A percentile compares a stretch with the other conserved stretches of the same genome.
Evolutionary conservation across 441 rosid genomes (phyloP).

Genomic region (Lepidium campestre): DNA sequence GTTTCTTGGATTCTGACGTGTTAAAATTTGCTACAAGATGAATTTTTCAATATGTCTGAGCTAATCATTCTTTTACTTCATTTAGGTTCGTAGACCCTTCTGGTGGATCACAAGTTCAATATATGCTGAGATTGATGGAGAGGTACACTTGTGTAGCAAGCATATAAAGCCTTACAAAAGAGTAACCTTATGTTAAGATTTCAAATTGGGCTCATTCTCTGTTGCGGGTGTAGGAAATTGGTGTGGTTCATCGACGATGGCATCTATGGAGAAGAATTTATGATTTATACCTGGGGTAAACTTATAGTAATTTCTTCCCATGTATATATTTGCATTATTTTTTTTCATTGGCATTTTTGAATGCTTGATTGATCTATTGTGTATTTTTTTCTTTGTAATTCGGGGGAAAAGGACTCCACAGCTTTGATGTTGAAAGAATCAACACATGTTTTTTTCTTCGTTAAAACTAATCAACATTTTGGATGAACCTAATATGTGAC

Average conservation of each 20-base stretch:
- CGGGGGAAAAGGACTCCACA: neutral
- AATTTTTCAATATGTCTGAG: conserved; percentile 28
- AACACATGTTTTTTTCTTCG: neutral
- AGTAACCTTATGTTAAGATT: neutral
- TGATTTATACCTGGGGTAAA: conserved; percentile 89
- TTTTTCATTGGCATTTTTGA: neutral
- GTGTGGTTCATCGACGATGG: conserved; percentile 96
- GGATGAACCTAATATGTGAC: neutral
- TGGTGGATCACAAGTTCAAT: conserved; percentile 98
- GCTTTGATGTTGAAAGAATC: neutral
- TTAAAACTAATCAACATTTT: neutral
- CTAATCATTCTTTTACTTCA: conserved; percentile 19
- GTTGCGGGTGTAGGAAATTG: conserved; percentile 57
- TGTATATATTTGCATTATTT: neutral
- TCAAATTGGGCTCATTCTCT: neutral
- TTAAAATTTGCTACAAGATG: neutral
- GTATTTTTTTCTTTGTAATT: neutral
- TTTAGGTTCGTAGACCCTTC: conserved; percentile 90
- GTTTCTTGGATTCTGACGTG: neutral
- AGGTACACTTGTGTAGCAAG: conserved; percentile 44
- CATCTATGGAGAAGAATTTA: conserved; percentile 96
- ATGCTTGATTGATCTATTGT: neutral
- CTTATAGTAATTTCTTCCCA: neutral
- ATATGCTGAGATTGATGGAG: conserved; percentile 79
- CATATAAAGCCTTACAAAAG: neutral